A percentile compares a stretch with the other conserved stretches of the same genome.
Evolutionary conservation across 768 basidiomycete species (phyloP).

Genomic region (Tephrocybe rancida): DNA sequence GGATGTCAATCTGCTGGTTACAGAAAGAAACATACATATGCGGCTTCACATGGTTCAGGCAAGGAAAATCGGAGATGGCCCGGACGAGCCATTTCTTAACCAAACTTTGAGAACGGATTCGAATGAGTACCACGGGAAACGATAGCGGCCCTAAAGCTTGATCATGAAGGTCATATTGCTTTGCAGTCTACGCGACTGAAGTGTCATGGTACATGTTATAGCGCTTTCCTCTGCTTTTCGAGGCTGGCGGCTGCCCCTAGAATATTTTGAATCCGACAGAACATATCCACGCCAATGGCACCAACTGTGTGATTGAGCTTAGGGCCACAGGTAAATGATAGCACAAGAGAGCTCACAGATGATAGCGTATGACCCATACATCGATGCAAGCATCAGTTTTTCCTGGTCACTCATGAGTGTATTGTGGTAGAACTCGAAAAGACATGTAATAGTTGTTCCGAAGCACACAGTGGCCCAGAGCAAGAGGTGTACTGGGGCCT

Average conservation of each 20-base stretch:
- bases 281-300: slow-evolving; percentile 22
- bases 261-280: slow-evolving; percentile 21
- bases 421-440: slow-evolving; percentile 23
- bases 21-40: too few relatives aligned
- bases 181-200: too few relatives aligned
- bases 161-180: too few relatives aligned
- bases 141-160: too few relatives aligned
- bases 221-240: slow-evolving; percentile 3
- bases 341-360: slow-evolving; percentile 13
- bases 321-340: neutral
- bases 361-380: slow-evolving; percentile 21
- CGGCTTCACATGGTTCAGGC: too few relatives aligned
- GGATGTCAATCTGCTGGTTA: too few relatives aligned
- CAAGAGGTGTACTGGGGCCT: slow-evolving; percentile 19
- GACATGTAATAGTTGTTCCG: slow-evolving; percentile 22
- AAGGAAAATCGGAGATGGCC: too few relatives aligned
- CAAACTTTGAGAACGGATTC: too few relatives aligned
- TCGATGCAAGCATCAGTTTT: slow-evolving; percentile 14
- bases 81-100: too few relatives aligned
- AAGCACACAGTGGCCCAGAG: slow-evolving; percentile 20
- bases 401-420: slow-evolving; percentile 20
- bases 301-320: slow-evolving; percentile 11
- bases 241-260: slow-evolving; percentile 9
- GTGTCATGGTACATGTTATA: too few relatives aligned
- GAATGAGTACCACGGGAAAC: too few relatives aligned